Percentiles rank a stretch among this genome's conserved stretches.
Evolutionary conservation across 306 rosid species (phyloP).

Genomic region (Prunus salicina): DNA sequence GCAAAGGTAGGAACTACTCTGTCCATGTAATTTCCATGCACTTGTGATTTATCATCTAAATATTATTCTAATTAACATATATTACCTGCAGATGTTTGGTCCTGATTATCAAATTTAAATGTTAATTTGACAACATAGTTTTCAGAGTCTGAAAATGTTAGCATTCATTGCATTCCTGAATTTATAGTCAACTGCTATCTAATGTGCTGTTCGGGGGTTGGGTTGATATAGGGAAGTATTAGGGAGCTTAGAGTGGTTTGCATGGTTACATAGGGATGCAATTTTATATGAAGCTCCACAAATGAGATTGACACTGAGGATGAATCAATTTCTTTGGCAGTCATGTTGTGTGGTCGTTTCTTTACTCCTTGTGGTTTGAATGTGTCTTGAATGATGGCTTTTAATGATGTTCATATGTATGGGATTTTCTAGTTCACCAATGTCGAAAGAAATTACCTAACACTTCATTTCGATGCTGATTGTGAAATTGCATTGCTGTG

Average conservation of each 20-base stretch:
- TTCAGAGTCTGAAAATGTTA: neutral
- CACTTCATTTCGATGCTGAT: no score
- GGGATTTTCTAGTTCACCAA: neutral
- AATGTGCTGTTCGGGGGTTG: neutral
- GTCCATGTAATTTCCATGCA: neutral
- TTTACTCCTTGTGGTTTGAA: neutral
- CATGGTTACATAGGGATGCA: neutral
- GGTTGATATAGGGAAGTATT: neutral
- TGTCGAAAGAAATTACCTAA: neutral
- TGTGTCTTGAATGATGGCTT: neutral
- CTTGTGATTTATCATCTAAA: neutral
- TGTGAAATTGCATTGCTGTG: neutral
- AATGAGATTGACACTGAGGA: neutral
- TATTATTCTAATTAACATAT: neutral
- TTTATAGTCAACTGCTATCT: neutral
- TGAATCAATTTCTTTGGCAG: neutral
- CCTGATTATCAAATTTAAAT: neutral
- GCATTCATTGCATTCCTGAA: neutral
- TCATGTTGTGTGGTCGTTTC: neutral
- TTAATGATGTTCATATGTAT: no score
- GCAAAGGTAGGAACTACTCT: constrained; percentile 50
- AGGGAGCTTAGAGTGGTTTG: neutral
- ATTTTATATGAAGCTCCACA: neutral
- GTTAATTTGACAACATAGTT: no score
- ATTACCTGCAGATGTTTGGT: neutral